Conservation (phyloP, 208 protist genomes). For the Wallacemonas rigidus region DNA sequence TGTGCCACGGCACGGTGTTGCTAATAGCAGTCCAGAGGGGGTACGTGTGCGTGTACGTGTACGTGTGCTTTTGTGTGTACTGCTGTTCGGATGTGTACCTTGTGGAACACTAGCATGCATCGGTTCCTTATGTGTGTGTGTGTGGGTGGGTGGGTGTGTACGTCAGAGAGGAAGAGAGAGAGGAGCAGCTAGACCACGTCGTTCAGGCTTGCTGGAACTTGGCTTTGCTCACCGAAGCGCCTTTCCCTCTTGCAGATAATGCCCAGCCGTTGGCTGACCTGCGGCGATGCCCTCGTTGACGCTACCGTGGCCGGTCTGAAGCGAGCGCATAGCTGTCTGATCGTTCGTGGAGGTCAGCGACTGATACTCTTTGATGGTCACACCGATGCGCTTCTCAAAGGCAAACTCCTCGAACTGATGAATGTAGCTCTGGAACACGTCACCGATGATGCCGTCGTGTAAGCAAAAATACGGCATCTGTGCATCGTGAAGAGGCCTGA, state of each 20-base stretch:
- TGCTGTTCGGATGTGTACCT: background rate
- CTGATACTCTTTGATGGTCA: slow-evolving; percentile 79
- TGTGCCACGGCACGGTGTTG: no score
- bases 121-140: background rate
- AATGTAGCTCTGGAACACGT: slow-evolving; percentile 85
- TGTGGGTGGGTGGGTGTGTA: background rate
- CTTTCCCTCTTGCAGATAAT: slow-evolving; percentile 81
- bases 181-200: background rate
- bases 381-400: slow-evolving; percentile 80
- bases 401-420: slow-evolving; percentile 92
- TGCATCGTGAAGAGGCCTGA: slow-evolving; percentile 81
- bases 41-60: background rate
- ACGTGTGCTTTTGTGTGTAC: background rate
- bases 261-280: slow-evolving; percentile 73
- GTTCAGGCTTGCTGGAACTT: no score
- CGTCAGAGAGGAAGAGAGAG: background rate
- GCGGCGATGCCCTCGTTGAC: slow-evolving; percentile 25
- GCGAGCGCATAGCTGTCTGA: slow-evolving; percentile 59
- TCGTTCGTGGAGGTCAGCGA: slow-evolving; percentile 63
- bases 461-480: slow-evolving; percentile 91
- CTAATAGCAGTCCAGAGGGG: background rate
- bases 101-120: background rate
- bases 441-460: slow-evolving; percentile 80
- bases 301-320: slow-evolving; percentile 21
- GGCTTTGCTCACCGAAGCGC: slow-evolving; percentile 43